Evolutionary conservation across 805 yeast genomes (phyloP).

Genomic region (Teunomyces cretensis): DNA sequence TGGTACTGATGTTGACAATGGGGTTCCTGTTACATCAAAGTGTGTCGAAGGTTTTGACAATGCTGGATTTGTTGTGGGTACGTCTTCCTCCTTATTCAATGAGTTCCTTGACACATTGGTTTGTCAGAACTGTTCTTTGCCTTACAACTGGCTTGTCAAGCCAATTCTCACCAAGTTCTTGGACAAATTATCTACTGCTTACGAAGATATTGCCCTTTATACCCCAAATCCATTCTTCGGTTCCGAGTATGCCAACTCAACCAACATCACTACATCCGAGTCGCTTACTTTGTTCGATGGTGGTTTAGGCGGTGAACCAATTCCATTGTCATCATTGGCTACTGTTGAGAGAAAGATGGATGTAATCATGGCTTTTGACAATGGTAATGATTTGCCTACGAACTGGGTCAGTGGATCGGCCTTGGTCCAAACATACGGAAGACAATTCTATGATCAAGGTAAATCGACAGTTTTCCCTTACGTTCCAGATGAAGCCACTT

Average conservation of each 20-base stretch:
- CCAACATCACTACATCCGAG: constrained; percentile 22
- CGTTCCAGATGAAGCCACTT: constrained; percentile 69
- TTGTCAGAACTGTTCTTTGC: constrained; percentile 29
- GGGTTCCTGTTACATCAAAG: constrained; percentile 19
- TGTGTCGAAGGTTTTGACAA: constrained; percentile 40
- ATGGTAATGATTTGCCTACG: constrained; percentile 23
- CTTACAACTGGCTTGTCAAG: constrained; percentile 19
- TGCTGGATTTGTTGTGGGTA: constrained; percentile 39
- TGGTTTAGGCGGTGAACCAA: constrained; percentile 37
- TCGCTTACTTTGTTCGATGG: constrained; percentile 39
- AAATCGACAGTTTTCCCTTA: constrained; percentile 71
- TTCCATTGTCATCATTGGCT: constrained; percentile 34
- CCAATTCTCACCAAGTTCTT: constrained; percentile 24
- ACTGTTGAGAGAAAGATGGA: constrained; percentile 37
- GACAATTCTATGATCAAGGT: constrained; percentile 44
- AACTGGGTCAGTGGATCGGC: constrained; percentile 38
- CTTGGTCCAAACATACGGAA: constrained; percentile 30
- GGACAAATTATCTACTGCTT: constrained; percentile 20
- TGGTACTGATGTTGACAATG: constrained; percentile 35
- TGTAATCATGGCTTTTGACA: constrained; percentile 39
- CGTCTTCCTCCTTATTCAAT: constrained; percentile 41
- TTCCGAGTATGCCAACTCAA: constrained; percentile 28
- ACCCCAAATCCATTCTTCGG: constrained; percentile 38
- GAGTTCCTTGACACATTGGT: constrained; percentile 33
- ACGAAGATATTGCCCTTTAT: constrained; percentile 33